A percentile compares a stretch with the other conserved stretches of the same genome.
Conservation (phyloP, 768 basidiomycete genomes). For the Boletus eberwhitei region DNA sequence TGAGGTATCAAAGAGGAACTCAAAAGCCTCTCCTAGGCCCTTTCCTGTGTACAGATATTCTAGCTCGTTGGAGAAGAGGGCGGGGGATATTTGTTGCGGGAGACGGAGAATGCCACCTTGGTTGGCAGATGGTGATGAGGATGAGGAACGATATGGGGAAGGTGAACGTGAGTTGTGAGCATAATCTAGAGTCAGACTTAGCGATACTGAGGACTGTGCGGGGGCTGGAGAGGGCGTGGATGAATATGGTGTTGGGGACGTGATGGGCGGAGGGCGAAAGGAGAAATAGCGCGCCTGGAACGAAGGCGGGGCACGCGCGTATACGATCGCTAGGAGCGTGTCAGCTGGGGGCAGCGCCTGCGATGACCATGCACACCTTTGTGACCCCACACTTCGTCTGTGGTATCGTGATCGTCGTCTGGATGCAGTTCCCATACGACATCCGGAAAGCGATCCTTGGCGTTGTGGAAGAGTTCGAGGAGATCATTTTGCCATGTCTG, state of each 20-base stretch:
- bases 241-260: slow-evolving; percentile 48
- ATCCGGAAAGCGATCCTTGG: slow-evolving; percentile 94
- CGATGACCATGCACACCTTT: slow-evolving; percentile 61
- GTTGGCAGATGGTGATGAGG: slow-evolving; percentile 45
- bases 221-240: slow-evolving; percentile 49
- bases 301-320: slow-evolving; percentile 88
- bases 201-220: slow-evolving; percentile 59
- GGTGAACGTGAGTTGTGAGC: slow-evolving; percentile 42
- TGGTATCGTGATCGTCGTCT: slow-evolving; percentile 46
- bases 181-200: slow-evolving; percentile 46
- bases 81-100: slow-evolving; percentile 65
- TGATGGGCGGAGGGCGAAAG: slow-evolving; percentile 56
- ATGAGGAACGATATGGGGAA: slow-evolving; percentile 43
- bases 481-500: slow-evolving; percentile 80
- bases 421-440: slow-evolving; percentile 87
- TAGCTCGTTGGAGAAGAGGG: slow-evolving; percentile 84
- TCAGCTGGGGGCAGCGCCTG: neutral
- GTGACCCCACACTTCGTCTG: slow-evolving; percentile 82
- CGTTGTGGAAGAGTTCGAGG: slow-evolving; percentile 67
- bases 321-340: slow-evolving; percentile 70
- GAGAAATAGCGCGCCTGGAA: slow-evolving; percentile 91
- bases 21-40: slow-evolving; percentile 83
- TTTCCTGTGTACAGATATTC: slow-evolving; percentile 95
- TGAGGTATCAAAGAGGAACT: slow-evolving; percentile 73
- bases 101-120: slow-evolving; percentile 54